A percentile compares a stretch with the other conserved stretches of the same genome.
phyloP scores from a whole-genome alignment of 2,329 filamentous ascomycete genomes.

The Colletotrichum scovillei region DNA sequence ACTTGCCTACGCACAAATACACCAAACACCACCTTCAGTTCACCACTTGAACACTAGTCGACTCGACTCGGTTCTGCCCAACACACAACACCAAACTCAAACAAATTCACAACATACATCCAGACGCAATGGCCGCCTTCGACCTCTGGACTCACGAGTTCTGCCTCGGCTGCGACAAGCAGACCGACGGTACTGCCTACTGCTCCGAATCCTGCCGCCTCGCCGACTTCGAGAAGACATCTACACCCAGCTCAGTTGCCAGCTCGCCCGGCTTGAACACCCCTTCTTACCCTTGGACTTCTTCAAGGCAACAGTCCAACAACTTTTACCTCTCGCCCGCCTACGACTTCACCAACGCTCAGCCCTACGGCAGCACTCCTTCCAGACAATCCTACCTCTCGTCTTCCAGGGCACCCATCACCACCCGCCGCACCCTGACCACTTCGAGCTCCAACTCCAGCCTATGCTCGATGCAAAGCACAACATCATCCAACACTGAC shows the following conservation, averaged over 20 bases:
- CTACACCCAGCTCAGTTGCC: conserved; percentile 66
- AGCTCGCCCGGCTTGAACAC: conserved; percentile 66
- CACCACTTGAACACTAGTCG: not conserved
- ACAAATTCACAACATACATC: not conserved
- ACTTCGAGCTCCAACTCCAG: conserved; percentile 87
- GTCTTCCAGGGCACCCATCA: conserved; percentile 43
- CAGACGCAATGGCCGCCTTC: conserved; percentile 32
- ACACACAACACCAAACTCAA: not conserved
- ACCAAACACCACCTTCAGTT: not conserved
- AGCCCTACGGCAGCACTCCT: conserved; percentile 65
- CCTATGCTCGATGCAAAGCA: conserved; percentile 81
- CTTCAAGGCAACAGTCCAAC: conserved; percentile 47
- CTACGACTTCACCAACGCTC: conserved; percentile 77
- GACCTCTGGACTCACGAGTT: conserved; percentile 87
- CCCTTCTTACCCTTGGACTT: conserved; percentile 62
- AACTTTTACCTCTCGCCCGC: conserved; percentile 78
- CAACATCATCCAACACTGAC: conserved; percentile 64
- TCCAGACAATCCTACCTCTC: conserved; percentile 54
- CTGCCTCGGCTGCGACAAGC: conserved; percentile 93
- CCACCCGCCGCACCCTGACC: conserved; percentile 54
- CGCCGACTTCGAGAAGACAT: conserved; percentile 84
- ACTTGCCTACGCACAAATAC: not conserved
- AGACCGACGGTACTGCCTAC: conserved; percentile 84
- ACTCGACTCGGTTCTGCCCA: conserved; percentile 11
- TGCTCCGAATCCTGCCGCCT: conserved; percentile 93